Evolutionary conservation across 495 filamentous ascomycete genomes (phyloP).

Genomic region (Apodospora peruviana): DNA sequence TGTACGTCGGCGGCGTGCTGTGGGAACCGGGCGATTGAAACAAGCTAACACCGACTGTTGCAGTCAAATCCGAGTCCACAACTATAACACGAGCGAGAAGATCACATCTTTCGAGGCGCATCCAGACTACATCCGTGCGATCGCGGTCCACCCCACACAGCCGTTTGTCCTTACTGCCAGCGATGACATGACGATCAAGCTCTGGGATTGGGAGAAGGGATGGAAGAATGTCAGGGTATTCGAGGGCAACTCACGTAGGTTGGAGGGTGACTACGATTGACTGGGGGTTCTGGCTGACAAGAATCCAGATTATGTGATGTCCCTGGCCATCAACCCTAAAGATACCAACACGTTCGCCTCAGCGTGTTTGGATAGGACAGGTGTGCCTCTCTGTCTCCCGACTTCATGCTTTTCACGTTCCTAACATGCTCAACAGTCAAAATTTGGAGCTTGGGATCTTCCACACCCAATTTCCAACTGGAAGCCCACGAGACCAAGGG

Average conservation of each 20-base stretch:
- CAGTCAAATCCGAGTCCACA: conserved; percentile 53
- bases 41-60: not conserved
- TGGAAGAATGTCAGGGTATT: conserved; percentile 99
- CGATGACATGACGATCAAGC: conserved; percentile 99
- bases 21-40: not conserved
- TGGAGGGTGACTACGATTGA: not conserved
- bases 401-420: not conserved
- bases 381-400: conserved; percentile 53
- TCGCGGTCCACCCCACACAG: conserved; percentile 93
- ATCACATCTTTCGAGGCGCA: conserved; percentile 98
- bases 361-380: conserved; percentile 89
- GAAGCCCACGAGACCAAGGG: conserved; percentile 98
- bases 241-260: conserved; percentile 79
- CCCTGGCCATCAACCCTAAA: conserved; percentile 98
- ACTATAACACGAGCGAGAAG: conserved; percentile 99
- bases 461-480: conserved; percentile 86
- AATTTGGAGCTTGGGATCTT: conserved; percentile 93
- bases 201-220: conserved; percentile 98
- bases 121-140: conserved; percentile 97
- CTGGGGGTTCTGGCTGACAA: conserved; percentile 6
- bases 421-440: conserved; percentile 54
- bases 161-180: conserved; percentile 94
- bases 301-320: conserved; percentile 64
- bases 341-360: conserved; percentile 97
- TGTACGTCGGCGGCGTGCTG: conserved; percentile 57